Evolutionary conservation across 306 rosid genomes (phyloP), one percentile per base, ranked within the genome.

Genomic region (Chamaecrista fasciculata): DNA sequence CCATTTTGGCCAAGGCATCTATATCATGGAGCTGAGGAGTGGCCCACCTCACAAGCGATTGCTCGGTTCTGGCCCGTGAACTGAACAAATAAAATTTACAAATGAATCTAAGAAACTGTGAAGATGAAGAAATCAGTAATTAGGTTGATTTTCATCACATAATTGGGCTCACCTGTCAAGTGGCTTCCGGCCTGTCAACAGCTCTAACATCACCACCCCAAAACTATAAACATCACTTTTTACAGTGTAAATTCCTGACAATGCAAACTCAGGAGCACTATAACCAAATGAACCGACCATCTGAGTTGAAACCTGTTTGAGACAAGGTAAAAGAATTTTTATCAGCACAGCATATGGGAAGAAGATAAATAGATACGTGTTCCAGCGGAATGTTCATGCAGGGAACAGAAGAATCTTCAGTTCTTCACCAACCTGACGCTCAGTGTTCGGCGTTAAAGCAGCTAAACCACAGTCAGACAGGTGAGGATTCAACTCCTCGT

Each of bases 151-250:
- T 65, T 20, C 57, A 26, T 61, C 37, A 16, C 43, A 39, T 56
- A 64, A 43, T 57, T 23, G 58, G 42, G 31, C 62, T 47, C 70
- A 95, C 97, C 97, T 82, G 81, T 95, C 99, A 47, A 95, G 95
- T 0, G 99, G 99, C 85, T 91, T 95, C 53, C 97, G 94, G 42
- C 99, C 96, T 2, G 97, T 95, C 85, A 95, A 75, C 9, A 95
- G 86, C 81, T 95, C 99, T 24, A 95, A 70, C 99, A 95, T 95
- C 66, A 87, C 99, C 73, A 95, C 99, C 14, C 99, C 99, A 61
- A 95, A 95, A 84, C 99, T 95, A 86, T 95, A 95, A 39, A 95
- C 99, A 50, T 95, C 99, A 47, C 99, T 95, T 76, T 95, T 95
- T 62, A 95, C 99, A 0, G 97, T 95, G 85, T 95, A 95, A 40